Evolutionary conservation across 805 yeast species (phyloP), one percentile per base, ranked within the genome.

Genomic region (Dipodascus albidus): DNA sequence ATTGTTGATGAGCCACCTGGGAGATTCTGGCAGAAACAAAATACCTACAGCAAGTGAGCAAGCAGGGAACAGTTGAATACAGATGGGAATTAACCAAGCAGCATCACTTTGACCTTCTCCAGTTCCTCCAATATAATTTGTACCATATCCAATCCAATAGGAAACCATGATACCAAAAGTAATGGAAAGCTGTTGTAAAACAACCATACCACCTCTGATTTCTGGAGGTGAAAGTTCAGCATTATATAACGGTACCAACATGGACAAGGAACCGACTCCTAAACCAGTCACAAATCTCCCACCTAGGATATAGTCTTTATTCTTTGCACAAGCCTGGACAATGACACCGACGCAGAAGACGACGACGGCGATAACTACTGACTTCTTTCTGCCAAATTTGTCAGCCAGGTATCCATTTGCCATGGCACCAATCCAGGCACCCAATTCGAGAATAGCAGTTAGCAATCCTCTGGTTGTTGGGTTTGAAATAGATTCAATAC

Each of bases 351-450:
- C 50, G 51, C 51, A 47, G 57, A 64, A 64, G 14, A 64, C 55
- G 21, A 60, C 51, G 19, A 60, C 59, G 24, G 65, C 87, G 59
- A 75, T 62, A 69, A 80, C 79, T 68, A 83, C 71, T 42, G 85
- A 80, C 61, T 78, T 75, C 63, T 79, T 82, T 64, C 89, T 73
- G 23, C 87, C 87, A 56, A 81, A 74, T 49, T 61, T 71, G 60
- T 83, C 87, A 60, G 76, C 74, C 41, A 81, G 67, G 52, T 60
- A 74, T 3, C 87, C 85, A 53, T 85, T 85, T 14, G 80, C 67
- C 38, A 82, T 63, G 4, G 79, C 78, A 66, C 87, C 87, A 3
- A 59, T 48, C 63, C 63, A 61, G 33, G 64, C 63, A 52, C 64
- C 64, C 2, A 58, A 55, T 47, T 55, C 57, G 19, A 58, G 50